Percentiles rank a stretch among this genome's conserved stretches.
phyloP scores from a whole-genome alignment of 2,329 filamentous ascomycete genomes.

The Dothistroma pini region DNA sequence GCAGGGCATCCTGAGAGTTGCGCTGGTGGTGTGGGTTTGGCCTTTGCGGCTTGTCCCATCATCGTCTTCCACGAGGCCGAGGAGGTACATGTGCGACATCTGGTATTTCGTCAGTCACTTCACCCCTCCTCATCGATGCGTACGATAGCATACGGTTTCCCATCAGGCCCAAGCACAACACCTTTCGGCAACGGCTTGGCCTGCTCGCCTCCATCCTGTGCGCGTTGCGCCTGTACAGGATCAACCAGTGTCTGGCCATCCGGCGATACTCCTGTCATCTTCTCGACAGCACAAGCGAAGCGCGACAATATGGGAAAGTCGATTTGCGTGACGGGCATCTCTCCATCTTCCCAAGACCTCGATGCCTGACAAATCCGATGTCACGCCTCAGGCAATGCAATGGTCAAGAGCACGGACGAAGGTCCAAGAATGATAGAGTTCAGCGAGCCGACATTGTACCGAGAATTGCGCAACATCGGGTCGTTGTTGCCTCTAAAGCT shows the following conservation, averaged over 20 bases:
- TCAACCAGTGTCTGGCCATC: constrained; percentile 33
- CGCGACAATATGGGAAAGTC: constrained; percentile 38
- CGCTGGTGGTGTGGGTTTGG: constrained; percentile 34
- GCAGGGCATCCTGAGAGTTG: constrained; percentile 69
- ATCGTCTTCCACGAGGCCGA: constrained; percentile 58
- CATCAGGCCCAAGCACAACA: constrained; percentile 72
- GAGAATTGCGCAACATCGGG: not conserved
- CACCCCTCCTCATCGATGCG: not conserved
- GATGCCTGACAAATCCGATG: constrained; percentile 23
- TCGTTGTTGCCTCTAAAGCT: not conserved
- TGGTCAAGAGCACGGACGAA: no score
- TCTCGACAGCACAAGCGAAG: constrained; percentile 39
- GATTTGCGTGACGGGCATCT: constrained; percentile 36
- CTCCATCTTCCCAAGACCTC: constrained; percentile 8
- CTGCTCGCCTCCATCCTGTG: constrained; percentile 22
- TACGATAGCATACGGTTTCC: constrained; percentile 66
- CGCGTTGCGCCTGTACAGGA: constrained; percentile 24
- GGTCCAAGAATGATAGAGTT: no score
- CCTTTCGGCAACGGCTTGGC: constrained; percentile 62
- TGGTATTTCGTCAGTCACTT: constrained; percentile 34
- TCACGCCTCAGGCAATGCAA: not conserved
- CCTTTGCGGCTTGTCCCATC: constrained; percentile 29
- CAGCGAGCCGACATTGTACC: not conserved
- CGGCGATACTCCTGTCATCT: constrained; percentile 35
- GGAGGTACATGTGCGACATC: constrained; percentile 69